Percentiles rank a stretch among this genome's conserved stretches.
Evolutionary conservation across 2,329 filamentous ascomycete genomes (phyloP).

Genomic region (Aspergillus udagawae): DNA sequence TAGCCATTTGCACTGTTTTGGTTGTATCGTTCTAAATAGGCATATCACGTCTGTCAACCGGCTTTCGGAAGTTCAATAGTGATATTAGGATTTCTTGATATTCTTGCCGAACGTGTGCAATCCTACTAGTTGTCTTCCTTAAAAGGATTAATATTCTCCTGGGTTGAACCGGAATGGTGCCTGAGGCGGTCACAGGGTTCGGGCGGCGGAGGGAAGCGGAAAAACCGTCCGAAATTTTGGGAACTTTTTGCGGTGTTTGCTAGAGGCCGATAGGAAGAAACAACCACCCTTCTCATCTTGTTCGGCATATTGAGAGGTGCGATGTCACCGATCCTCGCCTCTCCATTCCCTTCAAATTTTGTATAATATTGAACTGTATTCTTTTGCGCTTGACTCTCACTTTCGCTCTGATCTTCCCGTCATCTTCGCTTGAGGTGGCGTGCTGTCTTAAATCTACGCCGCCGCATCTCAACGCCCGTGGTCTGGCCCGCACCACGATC

Average conservation of each 20-base stretch:
- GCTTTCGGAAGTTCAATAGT: neutral
- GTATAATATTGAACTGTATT: conserved; percentile 4
- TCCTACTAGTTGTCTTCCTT: neutral
- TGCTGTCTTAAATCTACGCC: conserved; percentile 12
- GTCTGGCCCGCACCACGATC: conserved; percentile 28
- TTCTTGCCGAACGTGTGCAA: neutral
- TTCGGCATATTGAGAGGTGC: conserved; percentile 9
- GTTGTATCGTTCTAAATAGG: conserved; percentile 1
- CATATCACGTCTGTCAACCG: neutral
- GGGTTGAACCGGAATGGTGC: conserved; percentile 9
- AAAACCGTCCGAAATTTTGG: conserved; percentile 33
- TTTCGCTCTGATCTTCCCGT: conserved; percentile 7
- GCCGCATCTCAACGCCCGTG: conserved; percentile 24
- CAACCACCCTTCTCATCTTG: neutral
- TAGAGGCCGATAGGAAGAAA: neutral
- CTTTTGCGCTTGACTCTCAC: conserved; percentile 1
- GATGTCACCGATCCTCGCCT: conserved; percentile 11
- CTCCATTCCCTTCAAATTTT: conserved; percentile 7
- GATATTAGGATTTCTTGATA: neutral
- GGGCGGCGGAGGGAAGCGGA: conserved; percentile 29
- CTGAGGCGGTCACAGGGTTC: conserved; percentile 21
- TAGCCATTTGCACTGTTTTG: neutral
- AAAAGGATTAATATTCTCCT: too few species aligned
- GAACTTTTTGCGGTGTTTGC: neutral
- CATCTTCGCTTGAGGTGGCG: conserved; percentile 12